Evolutionary conservation across 129 eudicot species (phyloP).

Genomic region (Ambrosia trifida): DNA sequence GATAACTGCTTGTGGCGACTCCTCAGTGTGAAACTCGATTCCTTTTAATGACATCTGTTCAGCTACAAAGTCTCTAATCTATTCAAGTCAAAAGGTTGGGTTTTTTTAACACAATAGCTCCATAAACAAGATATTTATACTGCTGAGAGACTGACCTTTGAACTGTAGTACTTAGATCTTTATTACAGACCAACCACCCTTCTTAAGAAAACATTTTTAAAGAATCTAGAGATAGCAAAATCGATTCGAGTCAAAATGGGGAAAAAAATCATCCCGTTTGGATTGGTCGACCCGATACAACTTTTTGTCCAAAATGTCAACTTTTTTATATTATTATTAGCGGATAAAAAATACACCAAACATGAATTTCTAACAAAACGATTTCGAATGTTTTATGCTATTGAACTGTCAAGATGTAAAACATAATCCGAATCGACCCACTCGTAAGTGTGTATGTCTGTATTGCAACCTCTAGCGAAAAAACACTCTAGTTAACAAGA

Average conservation of each 20-base stretch:
- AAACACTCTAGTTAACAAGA: background rate
- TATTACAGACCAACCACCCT: conserved; percentile 5
- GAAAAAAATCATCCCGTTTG: background rate
- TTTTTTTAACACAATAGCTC: conserved; percentile 8
- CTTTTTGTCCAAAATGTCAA: background rate
- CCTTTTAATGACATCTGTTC: conserved; percentile 95
- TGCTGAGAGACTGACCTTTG: conserved; percentile 2
- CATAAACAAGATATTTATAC: background rate
- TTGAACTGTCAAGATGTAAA: background rate
- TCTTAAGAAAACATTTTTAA: background rate
- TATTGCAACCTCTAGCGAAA: background rate
- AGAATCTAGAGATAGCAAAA: background rate
- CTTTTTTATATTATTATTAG: background rate
- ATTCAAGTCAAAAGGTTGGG: conserved; percentile 25
- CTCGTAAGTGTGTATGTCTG: background rate
- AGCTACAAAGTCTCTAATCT: conserved; percentile 88
- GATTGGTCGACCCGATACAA: background rate
- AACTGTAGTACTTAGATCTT: conserved; percentile 3
- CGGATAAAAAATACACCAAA: background rate
- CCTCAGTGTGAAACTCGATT: conserved; percentile 94
- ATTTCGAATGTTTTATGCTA: background rate
- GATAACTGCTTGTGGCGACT: conserved; percentile 82
- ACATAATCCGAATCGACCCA: background rate
- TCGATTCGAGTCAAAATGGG: background rate
- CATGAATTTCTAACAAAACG: background rate